phyloP scores from a whole-genome alignment of 257 asterid species.

The Knoxia roxburghii region DNA sequence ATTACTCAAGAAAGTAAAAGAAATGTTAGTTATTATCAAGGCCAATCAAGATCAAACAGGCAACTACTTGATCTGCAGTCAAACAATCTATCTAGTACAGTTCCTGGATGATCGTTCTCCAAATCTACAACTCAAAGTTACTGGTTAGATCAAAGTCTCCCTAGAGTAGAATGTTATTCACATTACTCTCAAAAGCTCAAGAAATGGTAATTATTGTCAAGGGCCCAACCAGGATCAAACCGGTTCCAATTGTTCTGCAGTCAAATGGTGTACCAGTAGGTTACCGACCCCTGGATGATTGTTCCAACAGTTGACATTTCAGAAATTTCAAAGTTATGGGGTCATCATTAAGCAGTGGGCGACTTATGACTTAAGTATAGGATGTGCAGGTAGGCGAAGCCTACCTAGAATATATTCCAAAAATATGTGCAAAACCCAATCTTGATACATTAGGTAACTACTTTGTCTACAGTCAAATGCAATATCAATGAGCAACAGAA shows the following conservation, averaged over 20 bases:
- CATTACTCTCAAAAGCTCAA: too few species aligned
- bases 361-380: background rate
- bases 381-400: background rate
- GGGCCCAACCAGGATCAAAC: conserved; percentile 25
- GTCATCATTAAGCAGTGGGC: too few species aligned
- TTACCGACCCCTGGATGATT: conserved; percentile 22
- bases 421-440: background rate
- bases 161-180: background rate
- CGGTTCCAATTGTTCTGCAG: conserved; percentile 22
- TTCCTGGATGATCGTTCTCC: background rate
- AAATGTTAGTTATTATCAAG: background rate
- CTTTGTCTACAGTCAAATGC: too few species aligned
- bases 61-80: background rate
- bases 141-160: background rate
- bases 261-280: conserved; percentile 27
- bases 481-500: too few species aligned
- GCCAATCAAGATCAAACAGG: background rate
- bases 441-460: too few species aligned
- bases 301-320: background rate
- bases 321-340: background rate
- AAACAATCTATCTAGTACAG: background rate
- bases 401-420: too few species aligned
- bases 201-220: background rate
- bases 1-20: too few species aligned
- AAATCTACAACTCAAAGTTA: background rate